Conservation (phyloP, 2,329 filamentous ascomycete genomes). For the Stagonosporopsis tanaceti region DNA sequence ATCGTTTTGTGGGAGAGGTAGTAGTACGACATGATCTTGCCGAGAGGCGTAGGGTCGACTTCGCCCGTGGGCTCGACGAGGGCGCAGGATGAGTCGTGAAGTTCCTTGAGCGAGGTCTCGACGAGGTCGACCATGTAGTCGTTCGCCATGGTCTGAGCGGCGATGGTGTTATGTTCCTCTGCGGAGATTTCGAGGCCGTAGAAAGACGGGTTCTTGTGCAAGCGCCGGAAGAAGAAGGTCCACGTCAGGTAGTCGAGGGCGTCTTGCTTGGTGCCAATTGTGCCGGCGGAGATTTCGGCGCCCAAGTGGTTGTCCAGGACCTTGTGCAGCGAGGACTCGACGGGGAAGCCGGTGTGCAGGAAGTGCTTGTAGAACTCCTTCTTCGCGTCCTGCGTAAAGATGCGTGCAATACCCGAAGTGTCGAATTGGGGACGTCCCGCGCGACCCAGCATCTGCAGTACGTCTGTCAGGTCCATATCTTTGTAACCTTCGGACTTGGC, state of each 20-base stretch:
- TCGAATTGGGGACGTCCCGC: conserved; percentile 97
- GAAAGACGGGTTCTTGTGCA: conserved; percentile 98
- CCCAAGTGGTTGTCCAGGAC: conserved; percentile 96
- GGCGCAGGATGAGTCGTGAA: conserved; percentile 85
- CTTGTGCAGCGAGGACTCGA: conserved; percentile 94
- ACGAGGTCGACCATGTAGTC: conserved; percentile 96
- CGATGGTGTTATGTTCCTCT: conserved; percentile 87
- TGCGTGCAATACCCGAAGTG: conserved; percentile 91
- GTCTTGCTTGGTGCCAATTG: conserved; percentile 93
- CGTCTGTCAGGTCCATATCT: conserved; percentile 98
- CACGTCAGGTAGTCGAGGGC: conserved; percentile 97
- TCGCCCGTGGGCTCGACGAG: conserved; percentile 85
- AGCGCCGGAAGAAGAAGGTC: conserved; percentile 97
- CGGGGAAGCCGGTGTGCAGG: conserved; percentile 95
- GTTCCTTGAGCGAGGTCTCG: conserved; percentile 80
- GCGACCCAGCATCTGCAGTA: conserved; percentile 95
- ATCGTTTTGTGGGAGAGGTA: conserved; percentile 95
- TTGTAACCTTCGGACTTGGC: conserved; percentile 97
- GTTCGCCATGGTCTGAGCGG: conserved; percentile 86
- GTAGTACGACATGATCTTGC: conserved; percentile 99
- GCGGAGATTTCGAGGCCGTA: conserved; percentile 94
- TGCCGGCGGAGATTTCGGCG: conserved; percentile 92
- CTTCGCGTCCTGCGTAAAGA: conserved; percentile 96
- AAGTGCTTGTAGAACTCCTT: conserved; percentile 99
- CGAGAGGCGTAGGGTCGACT: conserved; percentile 86